phyloP scores from a whole-genome alignment of 768 basidiomycete genomes.

The Pleurotus sapidus region DNA sequence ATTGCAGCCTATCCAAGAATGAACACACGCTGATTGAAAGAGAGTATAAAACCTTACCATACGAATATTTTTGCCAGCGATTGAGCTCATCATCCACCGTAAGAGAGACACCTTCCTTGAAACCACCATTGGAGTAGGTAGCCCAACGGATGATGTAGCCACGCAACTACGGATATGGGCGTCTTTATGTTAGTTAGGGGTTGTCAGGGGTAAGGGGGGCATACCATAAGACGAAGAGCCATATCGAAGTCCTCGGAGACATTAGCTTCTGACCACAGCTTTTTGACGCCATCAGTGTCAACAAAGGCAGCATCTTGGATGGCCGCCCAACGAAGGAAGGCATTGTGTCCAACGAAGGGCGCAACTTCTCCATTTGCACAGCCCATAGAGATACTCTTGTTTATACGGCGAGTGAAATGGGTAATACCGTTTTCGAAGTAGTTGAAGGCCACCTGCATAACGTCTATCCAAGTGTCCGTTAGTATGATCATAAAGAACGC shows the following conservation, averaged over 20 bases:
- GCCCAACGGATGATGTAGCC: slow-evolving; percentile 85
- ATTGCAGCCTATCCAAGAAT: slow-evolving; percentile 48
- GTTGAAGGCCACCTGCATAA: slow-evolving; percentile 87
- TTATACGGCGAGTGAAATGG: slow-evolving; percentile 85
- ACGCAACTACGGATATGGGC: slow-evolving; percentile 33
- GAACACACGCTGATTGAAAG: background rate
- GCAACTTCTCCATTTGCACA: slow-evolving; percentile 81
- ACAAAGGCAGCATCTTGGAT: slow-evolving; percentile 82
- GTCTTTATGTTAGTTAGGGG: background rate
- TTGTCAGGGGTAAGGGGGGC: background rate
- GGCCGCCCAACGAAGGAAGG: slow-evolving; percentile 87
- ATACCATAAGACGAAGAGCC: slow-evolving; percentile 60
- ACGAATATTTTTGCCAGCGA: slow-evolving; percentile 88
- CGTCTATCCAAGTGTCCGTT: slow-evolving; percentile 39
- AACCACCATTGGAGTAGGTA: slow-evolving; percentile 79
- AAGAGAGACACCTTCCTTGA: slow-evolving; percentile 89
- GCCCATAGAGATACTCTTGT: slow-evolving; percentile 77
- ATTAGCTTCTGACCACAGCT: slow-evolving; percentile 82
- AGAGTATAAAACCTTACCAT: slow-evolving; percentile 42
- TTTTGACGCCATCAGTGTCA: slow-evolving; percentile 64
- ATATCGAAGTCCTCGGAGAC: slow-evolving; percentile 86
- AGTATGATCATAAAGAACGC: background rate
- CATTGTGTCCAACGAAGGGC: slow-evolving; percentile 86
- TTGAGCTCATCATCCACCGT: slow-evolving; percentile 91
- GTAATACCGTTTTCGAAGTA: slow-evolving; percentile 92